phyloP scores from a whole-genome alignment of 2,329 filamentous ascomycete species.

The Byssothecium circinans region DNA sequence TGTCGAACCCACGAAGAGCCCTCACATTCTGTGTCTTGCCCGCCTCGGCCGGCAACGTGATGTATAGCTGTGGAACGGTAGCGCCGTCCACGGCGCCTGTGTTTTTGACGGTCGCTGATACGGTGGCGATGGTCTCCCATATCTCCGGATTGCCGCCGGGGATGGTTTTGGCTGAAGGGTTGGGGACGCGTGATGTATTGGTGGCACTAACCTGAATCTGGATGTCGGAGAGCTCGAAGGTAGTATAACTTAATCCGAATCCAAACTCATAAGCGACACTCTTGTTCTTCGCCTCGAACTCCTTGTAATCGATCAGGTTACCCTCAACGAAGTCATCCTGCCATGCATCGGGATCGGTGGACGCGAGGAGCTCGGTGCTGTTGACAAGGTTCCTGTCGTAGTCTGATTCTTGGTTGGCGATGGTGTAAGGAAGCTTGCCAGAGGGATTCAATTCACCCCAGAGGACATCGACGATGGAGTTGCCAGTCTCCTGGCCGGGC shows the following conservation, averaged over 20 bases:
- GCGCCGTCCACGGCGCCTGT: constrained; percentile 52
- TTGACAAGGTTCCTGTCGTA: constrained; percentile 53
- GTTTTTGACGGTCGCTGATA: constrained; percentile 55
- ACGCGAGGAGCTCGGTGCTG: constrained; percentile 33
- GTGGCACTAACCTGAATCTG: constrained; percentile 10
- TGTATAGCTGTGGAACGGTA: constrained; percentile 59
- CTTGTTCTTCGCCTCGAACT: constrained; percentile 48
- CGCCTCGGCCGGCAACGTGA: constrained; percentile 47
- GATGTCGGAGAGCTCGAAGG: constrained; percentile 32
- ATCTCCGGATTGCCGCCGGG: constrained; percentile 60
- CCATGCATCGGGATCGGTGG: constrained; percentile 44
- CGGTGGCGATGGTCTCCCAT: constrained; percentile 55
- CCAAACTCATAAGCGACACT: constrained; percentile 41
- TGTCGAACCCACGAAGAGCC: constrained; percentile 52
- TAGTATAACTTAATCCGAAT: constrained; percentile 44
- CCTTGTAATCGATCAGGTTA: constrained; percentile 57
- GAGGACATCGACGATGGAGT: constrained; percentile 51
- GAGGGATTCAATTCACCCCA: constrained; percentile 76
- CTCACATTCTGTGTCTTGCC: constrained; percentile 48
- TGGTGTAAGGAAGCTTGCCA: constrained; percentile 82
- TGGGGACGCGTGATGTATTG: constrained; percentile 20
- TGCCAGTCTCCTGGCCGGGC: constrained; percentile 45
- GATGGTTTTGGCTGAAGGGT: constrained; percentile 16
- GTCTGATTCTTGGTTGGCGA: constrained; percentile 70
- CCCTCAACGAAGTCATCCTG: constrained; percentile 57